phyloP scores from a whole-genome alignment of 2,329 filamentous ascomycete genomes.

The Alternaria metachromatica region DNA sequence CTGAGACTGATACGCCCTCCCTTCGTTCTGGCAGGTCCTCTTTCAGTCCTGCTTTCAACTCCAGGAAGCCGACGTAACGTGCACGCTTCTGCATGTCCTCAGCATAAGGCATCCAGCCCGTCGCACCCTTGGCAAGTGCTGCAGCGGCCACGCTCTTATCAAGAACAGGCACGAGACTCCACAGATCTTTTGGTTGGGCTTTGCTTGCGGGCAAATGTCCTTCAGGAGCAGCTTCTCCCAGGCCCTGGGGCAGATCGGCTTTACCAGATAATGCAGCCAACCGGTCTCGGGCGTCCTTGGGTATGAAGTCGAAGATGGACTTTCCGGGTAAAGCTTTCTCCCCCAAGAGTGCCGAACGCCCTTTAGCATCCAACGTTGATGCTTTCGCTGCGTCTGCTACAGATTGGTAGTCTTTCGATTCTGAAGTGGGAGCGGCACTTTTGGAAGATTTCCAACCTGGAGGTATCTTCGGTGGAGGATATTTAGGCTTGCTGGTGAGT shows the following conservation, averaged over 20 bases:
- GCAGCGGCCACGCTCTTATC: constrained; percentile 53
- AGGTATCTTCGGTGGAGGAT: constrained; percentile 72
- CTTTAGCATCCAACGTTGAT: constrained; percentile 75
- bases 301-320: constrained; percentile 94
- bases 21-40: constrained; percentile 64
- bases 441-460: constrained; percentile 73
- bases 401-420: constrained; percentile 60
- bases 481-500: constrained; percentile 54
- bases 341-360: constrained; percentile 79
- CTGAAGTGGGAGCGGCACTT: constrained; percentile 28
- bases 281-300: constrained; percentile 75
- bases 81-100: constrained; percentile 79
- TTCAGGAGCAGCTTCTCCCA: constrained; percentile 73
- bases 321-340: constrained; percentile 85
- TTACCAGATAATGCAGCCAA: constrained; percentile 79
- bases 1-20: constrained; percentile 64
- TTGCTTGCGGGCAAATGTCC: constrained; percentile 70
- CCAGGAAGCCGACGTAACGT: constrained; percentile 84
- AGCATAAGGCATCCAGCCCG: constrained; percentile 80
- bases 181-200: constrained; percentile 62
- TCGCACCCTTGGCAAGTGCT: constrained; percentile 57
- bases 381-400: constrained; percentile 78
- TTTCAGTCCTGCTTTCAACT: constrained; percentile 70
- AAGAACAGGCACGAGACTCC: constrained; percentile 54
- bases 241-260: constrained; percentile 75